phyloP scores from a whole-genome alignment of 306 rosid species.

The Cicer chorassanicum region DNA sequence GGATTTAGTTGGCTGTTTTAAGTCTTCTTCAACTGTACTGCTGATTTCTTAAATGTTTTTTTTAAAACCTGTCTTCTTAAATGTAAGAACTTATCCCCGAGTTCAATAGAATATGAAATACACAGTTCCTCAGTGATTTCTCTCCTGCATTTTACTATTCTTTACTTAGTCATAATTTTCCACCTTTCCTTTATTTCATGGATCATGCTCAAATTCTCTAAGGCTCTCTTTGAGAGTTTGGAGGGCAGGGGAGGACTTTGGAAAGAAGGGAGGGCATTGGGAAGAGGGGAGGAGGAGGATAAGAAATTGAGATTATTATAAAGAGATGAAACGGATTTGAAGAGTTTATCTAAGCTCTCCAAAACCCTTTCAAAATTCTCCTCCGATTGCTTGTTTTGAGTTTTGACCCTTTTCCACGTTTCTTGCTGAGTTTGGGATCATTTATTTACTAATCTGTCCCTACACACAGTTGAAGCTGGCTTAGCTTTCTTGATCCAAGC shows the following conservation, averaged over 20 bases:
- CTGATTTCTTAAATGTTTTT: background rate
- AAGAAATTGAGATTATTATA: too few species aligned
- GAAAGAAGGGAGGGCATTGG: too few species aligned
- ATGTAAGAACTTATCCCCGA: background rate
- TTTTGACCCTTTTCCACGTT: background rate
- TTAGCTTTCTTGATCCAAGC: background rate
- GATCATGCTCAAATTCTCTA: conserved; percentile 3
- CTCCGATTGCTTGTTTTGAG: background rate
- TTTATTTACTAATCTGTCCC: background rate
- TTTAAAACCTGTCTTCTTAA: too few species aligned
- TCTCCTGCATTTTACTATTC: background rate
- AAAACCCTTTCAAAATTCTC: too few species aligned
- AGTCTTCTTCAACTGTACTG: conserved; percentile 11
- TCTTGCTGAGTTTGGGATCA: background rate
- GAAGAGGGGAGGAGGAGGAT: too few species aligned
- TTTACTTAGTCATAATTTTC: background rate
- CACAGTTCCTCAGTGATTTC: background rate
- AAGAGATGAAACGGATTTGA: too few species aligned
- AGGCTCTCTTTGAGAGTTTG: too few species aligned
- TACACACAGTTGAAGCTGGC: background rate
- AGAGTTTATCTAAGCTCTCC: too few species aligned
- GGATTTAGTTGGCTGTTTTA: conserved; percentile 9
- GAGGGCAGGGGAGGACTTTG: too few species aligned
- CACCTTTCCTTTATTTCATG: background rate
- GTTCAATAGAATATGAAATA: background rate